Evolutionary conservation across 192 early-diverging fungal species (phyloP).

Genomic region (Coemansia sp.): DNA sequence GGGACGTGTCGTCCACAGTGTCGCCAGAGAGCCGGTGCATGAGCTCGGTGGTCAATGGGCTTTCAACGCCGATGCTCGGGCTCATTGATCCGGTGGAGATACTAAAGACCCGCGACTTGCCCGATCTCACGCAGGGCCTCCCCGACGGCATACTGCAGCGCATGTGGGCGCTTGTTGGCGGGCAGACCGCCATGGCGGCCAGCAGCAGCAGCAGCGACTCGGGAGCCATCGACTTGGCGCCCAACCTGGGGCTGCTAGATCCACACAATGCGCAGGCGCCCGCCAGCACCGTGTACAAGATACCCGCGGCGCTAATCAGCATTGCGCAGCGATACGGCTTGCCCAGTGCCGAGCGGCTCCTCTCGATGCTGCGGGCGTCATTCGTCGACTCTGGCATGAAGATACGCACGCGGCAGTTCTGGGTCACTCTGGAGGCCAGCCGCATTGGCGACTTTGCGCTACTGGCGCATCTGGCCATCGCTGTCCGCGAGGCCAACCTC

Average conservation of each 20-base stretch:
- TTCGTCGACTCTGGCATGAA: conserved; percentile 26
- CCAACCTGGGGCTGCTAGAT: conserved; percentile 26
- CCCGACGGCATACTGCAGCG: conserved; percentile 26
- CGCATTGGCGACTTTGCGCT: conserved; percentile 37
- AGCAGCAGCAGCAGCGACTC: not conserved
- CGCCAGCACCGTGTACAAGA: not conserved
- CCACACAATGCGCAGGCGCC: conserved; percentile 12
- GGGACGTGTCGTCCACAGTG: not conserved
- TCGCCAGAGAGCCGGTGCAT: conserved; percentile 22
- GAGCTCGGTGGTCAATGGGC: conserved; percentile 3
- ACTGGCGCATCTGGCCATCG: conserved; percentile 37
- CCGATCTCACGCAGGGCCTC: conserved; percentile 28
- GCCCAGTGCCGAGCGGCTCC: conserved; percentile 1
- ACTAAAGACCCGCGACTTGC: conserved; percentile 23
- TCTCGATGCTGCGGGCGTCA: conserved; percentile 26
- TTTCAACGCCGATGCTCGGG: not conserved
- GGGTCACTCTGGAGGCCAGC: conserved; percentile 34
- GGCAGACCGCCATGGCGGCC: not conserved
- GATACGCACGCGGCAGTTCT: conserved; percentile 37
- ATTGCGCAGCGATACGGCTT: conserved; percentile 19
- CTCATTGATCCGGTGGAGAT: conserved; percentile 33
- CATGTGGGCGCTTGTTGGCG: conserved; percentile 31
- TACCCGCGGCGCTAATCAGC: not conserved
- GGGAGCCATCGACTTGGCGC: conserved; percentile 23
- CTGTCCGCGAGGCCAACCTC: conserved; percentile 24